These are phyloP conservation scores for Articulospora tetracladia DNA, from an alignment of 495 filamentous ascomycete genomes.

Conservation along the genomic window DNA sequence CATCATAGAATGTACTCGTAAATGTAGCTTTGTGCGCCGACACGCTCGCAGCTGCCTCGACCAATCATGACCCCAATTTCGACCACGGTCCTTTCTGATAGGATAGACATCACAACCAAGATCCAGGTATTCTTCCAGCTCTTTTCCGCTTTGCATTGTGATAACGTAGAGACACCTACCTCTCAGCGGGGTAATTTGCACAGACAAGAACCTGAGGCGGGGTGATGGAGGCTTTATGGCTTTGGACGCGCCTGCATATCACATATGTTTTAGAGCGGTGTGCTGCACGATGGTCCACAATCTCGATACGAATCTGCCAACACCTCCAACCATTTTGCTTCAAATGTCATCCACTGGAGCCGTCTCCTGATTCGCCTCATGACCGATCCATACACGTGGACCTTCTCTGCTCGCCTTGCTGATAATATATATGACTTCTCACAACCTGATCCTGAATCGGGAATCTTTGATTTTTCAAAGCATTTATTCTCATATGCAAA, in stretches of 20 bases:
- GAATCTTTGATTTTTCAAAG: too few relatives aligned
- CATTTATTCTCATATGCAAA: too few relatives aligned
- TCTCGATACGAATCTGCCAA: neutral
- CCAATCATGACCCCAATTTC: neutral
- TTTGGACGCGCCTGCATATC: neutral
- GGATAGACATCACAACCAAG: neutral
- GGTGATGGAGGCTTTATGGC: neutral
- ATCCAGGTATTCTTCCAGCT: neutral
- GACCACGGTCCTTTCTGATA: neutral
- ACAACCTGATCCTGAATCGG: too few relatives aligned
- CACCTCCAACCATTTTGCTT: neutral
- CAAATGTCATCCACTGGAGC: neutral
- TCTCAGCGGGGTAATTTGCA: neutral
- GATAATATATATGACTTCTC: too few relatives aligned
- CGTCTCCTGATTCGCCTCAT: neutral
- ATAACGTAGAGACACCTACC: neutral
- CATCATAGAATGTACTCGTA: neutral
- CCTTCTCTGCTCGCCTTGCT: too few relatives aligned
- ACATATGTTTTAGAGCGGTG: too few relatives aligned
- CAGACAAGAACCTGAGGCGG: neutral
- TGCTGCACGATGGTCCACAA: neutral
- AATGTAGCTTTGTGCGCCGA: constrained; percentile 1
- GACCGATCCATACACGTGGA: neutral
- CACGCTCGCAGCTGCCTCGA: neutral
- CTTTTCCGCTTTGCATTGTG: neutral